A percentile compares a stretch with the other conserved stretches of the same genome.
phyloP scores from a whole-genome alignment of 192 early-diverging fungal species.

The Dissophora globulifera region DNA sequence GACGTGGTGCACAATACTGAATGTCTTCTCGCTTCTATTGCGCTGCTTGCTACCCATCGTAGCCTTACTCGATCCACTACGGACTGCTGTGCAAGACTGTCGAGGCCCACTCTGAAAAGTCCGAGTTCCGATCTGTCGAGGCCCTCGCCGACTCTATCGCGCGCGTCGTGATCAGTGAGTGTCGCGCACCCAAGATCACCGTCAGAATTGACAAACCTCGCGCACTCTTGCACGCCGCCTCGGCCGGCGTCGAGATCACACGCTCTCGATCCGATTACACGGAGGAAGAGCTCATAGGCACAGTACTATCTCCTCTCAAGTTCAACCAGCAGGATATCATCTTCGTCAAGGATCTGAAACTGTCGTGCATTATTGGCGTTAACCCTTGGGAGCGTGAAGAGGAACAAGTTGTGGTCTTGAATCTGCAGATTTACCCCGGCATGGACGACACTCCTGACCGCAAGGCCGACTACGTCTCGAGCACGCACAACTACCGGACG shows the following conservation, averaged over 20 bases:
- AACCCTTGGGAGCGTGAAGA: constrained; percentile 96
- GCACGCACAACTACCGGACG: constrained; percentile 89
- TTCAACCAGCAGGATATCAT: constrained; percentile 77
- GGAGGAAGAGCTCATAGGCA: constrained; percentile 43
- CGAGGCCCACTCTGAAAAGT: constrained; percentile 78
- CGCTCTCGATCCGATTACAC: constrained; percentile 66
- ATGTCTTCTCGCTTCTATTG: not conserved
- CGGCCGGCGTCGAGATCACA: constrained; percentile 89
- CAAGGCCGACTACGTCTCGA: constrained; percentile 70
- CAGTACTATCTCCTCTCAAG: constrained; percentile 33
- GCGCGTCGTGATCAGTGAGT: constrained; percentile 68
- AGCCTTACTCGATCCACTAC: constrained; percentile 85
- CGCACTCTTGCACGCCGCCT: constrained; percentile 91
- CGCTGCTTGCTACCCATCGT: not conserved
- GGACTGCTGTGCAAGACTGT: constrained; percentile 80
- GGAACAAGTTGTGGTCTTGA: constrained; percentile 89
- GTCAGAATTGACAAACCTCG: constrained; percentile 85
- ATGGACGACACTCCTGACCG: constrained; percentile 42
- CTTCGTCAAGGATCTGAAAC: constrained; percentile 82
- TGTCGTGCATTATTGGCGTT: constrained; percentile 92
- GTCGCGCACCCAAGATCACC: constrained; percentile 70
- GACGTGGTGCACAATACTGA: not conserved
- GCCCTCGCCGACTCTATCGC: constrained; percentile 77
- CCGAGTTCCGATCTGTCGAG: constrained; percentile 76
- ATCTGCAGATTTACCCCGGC: constrained; percentile 74